These are phyloP conservation scores for Lactarius deliciosus DNA, from an alignment of 768 basidiomycete genomes.

Conservation along the genomic window DNA sequence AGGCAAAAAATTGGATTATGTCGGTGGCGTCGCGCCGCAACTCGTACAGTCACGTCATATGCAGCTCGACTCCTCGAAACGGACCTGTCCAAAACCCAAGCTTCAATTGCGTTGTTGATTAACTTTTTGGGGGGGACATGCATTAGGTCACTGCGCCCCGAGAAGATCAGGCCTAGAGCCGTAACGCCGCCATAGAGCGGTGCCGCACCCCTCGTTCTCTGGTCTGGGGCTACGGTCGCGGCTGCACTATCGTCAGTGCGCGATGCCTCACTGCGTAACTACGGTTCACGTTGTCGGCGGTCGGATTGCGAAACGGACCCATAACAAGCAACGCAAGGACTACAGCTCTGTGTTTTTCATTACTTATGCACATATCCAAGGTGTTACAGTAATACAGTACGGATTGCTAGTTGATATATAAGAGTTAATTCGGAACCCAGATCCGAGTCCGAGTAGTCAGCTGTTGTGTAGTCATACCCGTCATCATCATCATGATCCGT, in stretches of 20 bases:
- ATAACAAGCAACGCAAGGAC: too few relatives aligned
- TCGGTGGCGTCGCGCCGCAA: neutral
- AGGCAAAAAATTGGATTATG: too few relatives aligned
- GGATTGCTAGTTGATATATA: too few relatives aligned
- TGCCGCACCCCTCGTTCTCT: neutral
- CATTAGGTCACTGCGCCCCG: neutral
- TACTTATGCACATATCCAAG: neutral
- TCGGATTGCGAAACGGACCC: neutral
- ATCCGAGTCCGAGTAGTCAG: neutral
- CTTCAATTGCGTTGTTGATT: neutral
- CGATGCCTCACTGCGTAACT: neutral
- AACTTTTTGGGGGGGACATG: neutral
- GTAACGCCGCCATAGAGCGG: neutral
- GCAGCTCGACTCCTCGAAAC: neutral
- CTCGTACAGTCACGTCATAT: neutral
- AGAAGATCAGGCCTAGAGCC: constrained; percentile 1
- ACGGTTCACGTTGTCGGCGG: neutral
- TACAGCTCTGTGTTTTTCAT: too few relatives aligned
- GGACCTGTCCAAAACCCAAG: neutral
- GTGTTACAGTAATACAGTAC: neutral
- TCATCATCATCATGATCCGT: neutral
- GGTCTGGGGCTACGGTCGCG: neutral
- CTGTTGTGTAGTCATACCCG: neutral
- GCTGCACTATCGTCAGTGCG: neutral
- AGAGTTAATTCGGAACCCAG: neutral